Evolutionary conservation across 2,329 filamentous ascomycete genomes (phyloP), one percentile per base, ranked within the genome.

Genomic region (Trichoderma endophyticum): DNA sequence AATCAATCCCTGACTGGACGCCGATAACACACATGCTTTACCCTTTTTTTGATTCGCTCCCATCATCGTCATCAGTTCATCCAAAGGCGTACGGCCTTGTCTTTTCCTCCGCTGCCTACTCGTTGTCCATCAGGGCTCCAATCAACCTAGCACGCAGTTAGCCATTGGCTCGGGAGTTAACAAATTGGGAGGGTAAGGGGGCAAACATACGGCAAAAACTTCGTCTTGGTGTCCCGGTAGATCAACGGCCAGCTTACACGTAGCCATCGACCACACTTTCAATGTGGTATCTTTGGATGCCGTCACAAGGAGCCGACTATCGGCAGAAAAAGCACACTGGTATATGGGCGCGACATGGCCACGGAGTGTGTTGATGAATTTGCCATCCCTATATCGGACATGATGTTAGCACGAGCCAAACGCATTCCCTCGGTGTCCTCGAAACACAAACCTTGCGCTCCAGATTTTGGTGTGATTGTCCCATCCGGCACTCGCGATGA

Each of bases 401-500:
- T 39, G 67, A 26, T 4, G 34, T 79, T 67, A 78, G 74, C 71
- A 73, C 43, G 32, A 28, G 59, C 30, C 21, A 30, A 21, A 15
- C 54, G 12, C 32, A 6, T 12, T 36, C 36, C 11, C 14, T 57
- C 39, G 30, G 32, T 54, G 63, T n/a, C 21, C 24, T 67, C 24
- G 18, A 62, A 62, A 26, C 57, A 75, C 80, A 66, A 91, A 92
- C 79, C 88, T 87, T 3, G 92, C 92, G 75, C 91, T 93, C 95
- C 95, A 98, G 30, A 98, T 83, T 83, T 97, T 97, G 76, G 95
- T 94, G 77, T 95, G 93, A 80, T 98, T 99, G 81, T 99, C 96
- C 84, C 95, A 99, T 4, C 92, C 91, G 9, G 93, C 91, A 48
- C 93, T 97, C 9, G 96, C 96, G 77, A 99, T 94, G 72, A 95